phyloP scores from a whole-genome alignment of 2,329 filamentous ascomycete genomes.

The Tolypocladium ovalisporum region DNA sequence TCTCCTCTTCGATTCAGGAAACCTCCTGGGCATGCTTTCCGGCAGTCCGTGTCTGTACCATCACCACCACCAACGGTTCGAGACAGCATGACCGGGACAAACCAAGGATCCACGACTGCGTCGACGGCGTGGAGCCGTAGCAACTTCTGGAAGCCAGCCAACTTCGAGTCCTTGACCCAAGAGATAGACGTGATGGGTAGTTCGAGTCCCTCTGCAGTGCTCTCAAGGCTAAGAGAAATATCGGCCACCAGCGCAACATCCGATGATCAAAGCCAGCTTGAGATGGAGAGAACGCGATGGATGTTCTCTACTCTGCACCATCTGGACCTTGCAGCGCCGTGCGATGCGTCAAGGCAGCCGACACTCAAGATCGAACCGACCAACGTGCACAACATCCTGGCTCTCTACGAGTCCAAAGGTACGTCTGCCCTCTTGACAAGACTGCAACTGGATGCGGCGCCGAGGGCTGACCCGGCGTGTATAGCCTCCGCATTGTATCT shows the following conservation, averaged over 20 bases:
- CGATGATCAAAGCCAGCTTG: constrained; percentile 12
- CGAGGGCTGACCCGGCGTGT: constrained; percentile 1
- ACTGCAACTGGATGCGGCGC: not conserved
- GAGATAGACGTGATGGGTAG: constrained; percentile 5
- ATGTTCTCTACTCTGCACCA: constrained; percentile 47
- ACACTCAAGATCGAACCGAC: not conserved
- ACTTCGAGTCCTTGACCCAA: not conserved
- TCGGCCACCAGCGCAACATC: not conserved
- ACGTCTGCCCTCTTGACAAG: constrained; percentile 2
- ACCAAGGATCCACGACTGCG: not conserved
- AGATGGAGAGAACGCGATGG: constrained; percentile 26
- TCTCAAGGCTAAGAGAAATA: constrained; percentile 8
- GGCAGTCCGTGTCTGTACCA: constrained; percentile 3
- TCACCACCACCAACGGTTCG: not conserved
- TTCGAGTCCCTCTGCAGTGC: constrained; percentile 4
- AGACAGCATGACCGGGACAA: not conserved
- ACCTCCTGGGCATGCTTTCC: not conserved
- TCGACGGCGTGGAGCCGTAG: not conserved
- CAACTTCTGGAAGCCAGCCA: not conserved
- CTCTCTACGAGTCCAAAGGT: constrained; percentile 42
- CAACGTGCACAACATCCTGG: constrained; percentile 24
- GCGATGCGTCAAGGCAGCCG: not conserved
- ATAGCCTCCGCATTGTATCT: constrained; percentile 39
- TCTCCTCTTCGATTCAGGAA: constrained; percentile 3
- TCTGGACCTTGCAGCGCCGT: constrained; percentile 21